Conservation (phyloP, 805 yeast genomes). For the Huiozyma sinensis region DNA sequence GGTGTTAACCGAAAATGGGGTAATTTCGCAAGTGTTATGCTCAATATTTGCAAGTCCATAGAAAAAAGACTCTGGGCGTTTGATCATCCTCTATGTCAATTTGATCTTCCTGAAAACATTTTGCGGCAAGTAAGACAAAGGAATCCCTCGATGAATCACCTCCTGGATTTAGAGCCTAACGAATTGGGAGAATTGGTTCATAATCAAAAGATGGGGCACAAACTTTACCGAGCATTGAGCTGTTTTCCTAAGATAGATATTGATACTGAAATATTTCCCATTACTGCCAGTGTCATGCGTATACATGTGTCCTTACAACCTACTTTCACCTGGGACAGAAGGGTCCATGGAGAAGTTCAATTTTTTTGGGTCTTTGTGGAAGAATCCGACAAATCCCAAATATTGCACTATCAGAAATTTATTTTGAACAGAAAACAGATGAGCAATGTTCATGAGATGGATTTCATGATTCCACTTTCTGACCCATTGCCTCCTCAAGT, state of each 20-base stretch:
- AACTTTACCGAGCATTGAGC: conserved; percentile 47
- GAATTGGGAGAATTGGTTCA: conserved; percentile 90
- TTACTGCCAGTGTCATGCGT: conserved; percentile 77
- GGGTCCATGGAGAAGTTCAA: conserved; percentile 72
- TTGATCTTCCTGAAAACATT: conserved; percentile 64
- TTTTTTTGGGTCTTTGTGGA: conserved; percentile 90
- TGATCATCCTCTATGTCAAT: conserved; percentile 83
- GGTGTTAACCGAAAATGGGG: conserved; percentile 94
- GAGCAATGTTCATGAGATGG: conserved; percentile 55
- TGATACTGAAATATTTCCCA: conserved; percentile 78
- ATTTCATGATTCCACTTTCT: conserved; percentile 82
- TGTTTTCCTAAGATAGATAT: conserved; percentile 68
- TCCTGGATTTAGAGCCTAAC: conserved; percentile 59
- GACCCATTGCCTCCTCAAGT: conserved; percentile 90
- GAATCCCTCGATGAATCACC: conserved; percentile 55
- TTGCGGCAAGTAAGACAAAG: conserved; percentile 50
- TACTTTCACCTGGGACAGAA: conserved; percentile 78
- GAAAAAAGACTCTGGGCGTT: conserved; percentile 82
- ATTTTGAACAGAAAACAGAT: conserved; percentile 52
- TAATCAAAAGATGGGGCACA: conserved; percentile 61
- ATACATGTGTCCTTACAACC: conserved; percentile 61
- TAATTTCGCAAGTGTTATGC: conserved; percentile 54
- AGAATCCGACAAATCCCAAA: conserved; percentile 60
- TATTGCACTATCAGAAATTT: conserved; percentile 75
- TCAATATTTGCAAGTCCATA: conserved; percentile 76